Evolutionary conservation across 2,329 filamentous ascomycete genomes (phyloP), one percentile per base, ranked within the genome.

Genomic region (Dothideomycetes sp.): DNA sequence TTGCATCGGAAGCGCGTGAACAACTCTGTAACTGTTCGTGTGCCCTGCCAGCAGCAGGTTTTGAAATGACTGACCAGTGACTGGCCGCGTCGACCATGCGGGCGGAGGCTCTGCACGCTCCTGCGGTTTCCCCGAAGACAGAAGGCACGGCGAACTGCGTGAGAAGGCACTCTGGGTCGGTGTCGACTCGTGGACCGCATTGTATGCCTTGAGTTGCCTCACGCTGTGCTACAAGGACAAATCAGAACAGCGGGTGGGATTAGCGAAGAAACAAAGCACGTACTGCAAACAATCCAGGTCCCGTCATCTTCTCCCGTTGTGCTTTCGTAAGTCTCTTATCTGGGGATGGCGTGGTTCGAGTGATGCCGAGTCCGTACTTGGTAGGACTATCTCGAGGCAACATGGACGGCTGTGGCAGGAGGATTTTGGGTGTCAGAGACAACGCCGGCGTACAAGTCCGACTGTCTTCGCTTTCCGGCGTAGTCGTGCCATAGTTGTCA

Each of bases 311-410:
- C 41, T 40, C 40, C n/a, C 34, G 18, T 14, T 41, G 34, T 4
- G 34, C 17, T 14, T 34, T 27, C 5, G n/a, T 22, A 31, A 30
- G 32, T 7, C n/a, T 27, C 12, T 24, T 31, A 19, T 43, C 37
- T 12, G 41, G 41, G 2, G 41, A 40, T n/a, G 41, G 41, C 22
- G 37, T n/a, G n/a, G n/a, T 36, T 10, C 35, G 29, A 5, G 27
- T 36, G 3, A 33, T 19, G 24, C 41, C 31, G 15, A 47, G 33
- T 12, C 45, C 45, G 30, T 47, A 47, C 29, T 44, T 44, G 27
- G 42, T 47, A 19, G 45, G 45, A 34, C 45, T 47, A 33, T 47
- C 45, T 27, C 43, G 36, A 1, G 33, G 31, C n/a, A 47, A 29
- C 16, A 44, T 41, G 17, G 42, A 36, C 14, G 45, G 45, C 8